phyloP scores from a whole-genome alignment of 2,329 filamentous ascomycete species.

The Ilyonectria destructans region DNA sequence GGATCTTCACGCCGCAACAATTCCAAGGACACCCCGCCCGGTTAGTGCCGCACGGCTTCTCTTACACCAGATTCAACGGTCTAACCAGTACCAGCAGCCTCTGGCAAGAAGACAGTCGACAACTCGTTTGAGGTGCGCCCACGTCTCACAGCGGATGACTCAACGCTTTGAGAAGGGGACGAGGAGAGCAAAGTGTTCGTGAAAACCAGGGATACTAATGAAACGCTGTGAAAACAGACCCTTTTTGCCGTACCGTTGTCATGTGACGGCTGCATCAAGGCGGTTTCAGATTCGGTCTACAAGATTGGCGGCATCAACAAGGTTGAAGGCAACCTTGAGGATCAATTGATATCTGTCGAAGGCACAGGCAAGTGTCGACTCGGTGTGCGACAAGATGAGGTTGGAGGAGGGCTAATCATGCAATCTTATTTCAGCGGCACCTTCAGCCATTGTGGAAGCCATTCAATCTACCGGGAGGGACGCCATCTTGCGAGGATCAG shows the following conservation, averaged over 20 bases:
- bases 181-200: conserved; percentile 38
- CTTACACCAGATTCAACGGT: conserved; percentile 46
- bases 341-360: conserved; percentile 88
- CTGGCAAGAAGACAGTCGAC: conserved; percentile 60
- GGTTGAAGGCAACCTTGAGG: conserved; percentile 85
- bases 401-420: conserved; percentile 23
- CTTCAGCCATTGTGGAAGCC: conserved; percentile 89
- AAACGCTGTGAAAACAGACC: conserved; percentile 72
- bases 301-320: conserved; percentile 86
- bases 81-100: conserved; percentile 43
- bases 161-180: conserved; percentile 45
- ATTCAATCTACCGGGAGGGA: conserved; percentile 93
- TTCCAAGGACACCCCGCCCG: conserved; percentile 41
- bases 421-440: conserved; percentile 72
- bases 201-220: conserved; percentile 52
- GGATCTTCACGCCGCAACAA: conserved; percentile 39
- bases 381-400: conserved; percentile 17
- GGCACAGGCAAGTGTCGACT: conserved; percentile 78
- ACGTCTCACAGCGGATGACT: conserved; percentile 43
- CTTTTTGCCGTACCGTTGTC: conserved; percentile 95
- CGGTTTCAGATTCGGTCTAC: conserved; percentile 85
- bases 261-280: conserved; percentile 90
- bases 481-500: conserved; percentile 93
- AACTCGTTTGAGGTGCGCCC: conserved; percentile 64
- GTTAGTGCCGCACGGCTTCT: conserved; percentile 43